These are phyloP conservation scores for Rhodofomes roseus DNA, from an alignment of 1,284 basidiomycete genomes.

Conservation along the genomic window DNA sequence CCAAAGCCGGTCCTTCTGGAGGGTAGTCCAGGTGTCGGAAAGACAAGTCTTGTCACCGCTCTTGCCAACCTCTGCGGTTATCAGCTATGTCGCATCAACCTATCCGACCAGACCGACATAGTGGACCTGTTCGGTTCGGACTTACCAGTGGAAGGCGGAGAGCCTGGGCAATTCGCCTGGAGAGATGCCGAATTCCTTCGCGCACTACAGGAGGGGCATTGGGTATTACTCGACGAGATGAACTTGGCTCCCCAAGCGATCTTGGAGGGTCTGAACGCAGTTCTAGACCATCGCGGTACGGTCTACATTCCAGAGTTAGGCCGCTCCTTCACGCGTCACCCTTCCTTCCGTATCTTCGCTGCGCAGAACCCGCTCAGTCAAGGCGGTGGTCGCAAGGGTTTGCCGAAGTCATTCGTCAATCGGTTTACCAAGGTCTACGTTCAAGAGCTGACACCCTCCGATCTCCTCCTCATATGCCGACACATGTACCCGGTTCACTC, in stretches of 20 bases:
- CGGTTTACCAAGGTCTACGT: slow-evolving; percentile 97
- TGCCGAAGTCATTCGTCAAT: slow-evolving; percentile 97
- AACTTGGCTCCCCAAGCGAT: slow-evolving; percentile 96
- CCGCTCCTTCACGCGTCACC: slow-evolving; percentile 85
- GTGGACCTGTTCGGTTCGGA: slow-evolving; percentile 97
- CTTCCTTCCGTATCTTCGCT: slow-evolving; percentile 93
- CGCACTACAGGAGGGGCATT: slow-evolving; percentile 90
- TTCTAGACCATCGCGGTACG: slow-evolving; percentile 93
- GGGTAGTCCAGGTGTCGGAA: slow-evolving; percentile 99
- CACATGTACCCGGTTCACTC: slow-evolving; percentile 70
- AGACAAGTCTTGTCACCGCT: slow-evolving; percentile 92
- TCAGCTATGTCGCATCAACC: slow-evolving; percentile 90
- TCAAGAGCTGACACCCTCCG: slow-evolving; percentile 79
- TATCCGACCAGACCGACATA: slow-evolving; percentile 98
- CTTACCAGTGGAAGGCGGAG: slow-evolving; percentile 90
- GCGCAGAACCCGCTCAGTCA: slow-evolving; percentile 97
- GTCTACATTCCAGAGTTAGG: slow-evolving; percentile 96
- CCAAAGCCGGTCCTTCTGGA: slow-evolving; percentile 92
- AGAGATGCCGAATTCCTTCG: slow-evolving; percentile 94
- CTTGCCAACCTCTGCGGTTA: slow-evolving; percentile 82
- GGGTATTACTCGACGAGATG: slow-evolving; percentile 99
- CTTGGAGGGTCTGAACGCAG: slow-evolving; percentile 95
- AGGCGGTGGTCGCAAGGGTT: slow-evolving; percentile 95
- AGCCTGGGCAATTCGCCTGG: slow-evolving; percentile 95
- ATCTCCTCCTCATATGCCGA: slow-evolving; percentile 79